Evolutionary conservation across 768 basidiomycete species (phyloP).

Genomic region (Lentinus tigrinus): DNA sequence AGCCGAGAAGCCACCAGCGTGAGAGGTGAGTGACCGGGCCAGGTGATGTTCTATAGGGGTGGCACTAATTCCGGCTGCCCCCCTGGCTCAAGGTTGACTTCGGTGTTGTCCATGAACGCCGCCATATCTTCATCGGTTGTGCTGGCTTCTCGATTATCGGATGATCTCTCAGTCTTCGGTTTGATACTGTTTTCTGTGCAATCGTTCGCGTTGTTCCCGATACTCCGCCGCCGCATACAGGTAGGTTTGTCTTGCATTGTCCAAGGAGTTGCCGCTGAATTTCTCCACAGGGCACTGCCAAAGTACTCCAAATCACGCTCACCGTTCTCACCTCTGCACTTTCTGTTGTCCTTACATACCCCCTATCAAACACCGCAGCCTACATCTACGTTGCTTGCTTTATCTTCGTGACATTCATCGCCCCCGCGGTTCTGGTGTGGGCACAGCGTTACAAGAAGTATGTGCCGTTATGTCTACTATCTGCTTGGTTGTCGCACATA

Average conservation of each 20-base stretch:
- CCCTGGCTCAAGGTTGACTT: conserved; percentile 58
- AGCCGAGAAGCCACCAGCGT: conserved; percentile 42
- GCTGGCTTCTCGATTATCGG: conserved; percentile 82
- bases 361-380: conserved; percentile 55
- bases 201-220: conserved; percentile 80
- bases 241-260: conserved; percentile 34
- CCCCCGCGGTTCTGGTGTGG: conserved; percentile 77
- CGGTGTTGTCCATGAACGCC: conserved; percentile 86
- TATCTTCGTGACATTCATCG: conserved; percentile 63
- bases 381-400: conserved; percentile 51
- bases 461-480: conserved; percentile 27
- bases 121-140: conserved; percentile 92
- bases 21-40: conserved; percentile 50
- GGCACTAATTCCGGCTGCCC: conserved; percentile 9
- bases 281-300: conserved; percentile 44
- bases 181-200: conserved; percentile 83
- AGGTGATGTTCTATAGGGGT: conserved; percentile 2
- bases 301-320: conserved; percentile 44
- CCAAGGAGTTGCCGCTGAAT: background rate
- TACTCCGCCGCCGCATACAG: conserved; percentile 72
- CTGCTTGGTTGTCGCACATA: background rate
- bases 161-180: conserved; percentile 85
- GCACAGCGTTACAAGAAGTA: conserved; percentile 88
- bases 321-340: conserved; percentile 52
- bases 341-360: conserved; percentile 50